Evolutionary conservation across 257 asterid species (phyloP), one percentile per base, ranked within the genome.

Genomic region (Leonotis leonurus): DNA sequence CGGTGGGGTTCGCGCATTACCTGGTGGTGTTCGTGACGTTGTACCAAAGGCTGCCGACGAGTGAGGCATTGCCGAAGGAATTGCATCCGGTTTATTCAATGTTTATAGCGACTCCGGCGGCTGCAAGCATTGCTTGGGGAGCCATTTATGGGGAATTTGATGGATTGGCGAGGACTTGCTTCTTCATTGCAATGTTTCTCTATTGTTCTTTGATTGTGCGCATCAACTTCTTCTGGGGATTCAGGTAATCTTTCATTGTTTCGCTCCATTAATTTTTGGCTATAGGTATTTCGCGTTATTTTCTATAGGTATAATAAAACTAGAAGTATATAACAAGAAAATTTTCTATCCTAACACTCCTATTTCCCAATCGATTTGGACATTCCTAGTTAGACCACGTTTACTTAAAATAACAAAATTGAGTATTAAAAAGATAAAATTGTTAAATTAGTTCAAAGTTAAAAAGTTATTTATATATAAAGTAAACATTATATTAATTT

Each of bases 121-220:
- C 95, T 1, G 98, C 96, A 0, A 88, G 96, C 77, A 79, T 91
- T 50, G 96, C 96, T 22, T 91, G 98, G 98, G 89, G 85, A n/a
- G 82, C 89, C 17, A 68, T 91, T 9, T 82, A 91, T 55, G 96
- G 83, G 3, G 94, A 88, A 16, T 91, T 88, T 59, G 97, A 92
- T 68, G 93, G 93, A 36, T 68, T 86, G 62, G 75, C 98, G 0
- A 81, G 95, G 65, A 89, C 94, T 1, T 88, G 97, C 71, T 92
- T 71, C 78, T 92, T 92, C 77, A 89, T 89, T 37, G 95, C 98
- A 0, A 36, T 92, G 70, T 92, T 92, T 67, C 89, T 92, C 33
- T 89, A 80, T 49, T 67, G 73, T 37, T 88, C 98, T 0, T 72
- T 88, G 58, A 76, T 89, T 13, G 98, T 92, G 13, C 83, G 97